Conservation (phyloP, 1,284 basidiomycete genomes). For the Cryptococcus neoformans region DNA sequence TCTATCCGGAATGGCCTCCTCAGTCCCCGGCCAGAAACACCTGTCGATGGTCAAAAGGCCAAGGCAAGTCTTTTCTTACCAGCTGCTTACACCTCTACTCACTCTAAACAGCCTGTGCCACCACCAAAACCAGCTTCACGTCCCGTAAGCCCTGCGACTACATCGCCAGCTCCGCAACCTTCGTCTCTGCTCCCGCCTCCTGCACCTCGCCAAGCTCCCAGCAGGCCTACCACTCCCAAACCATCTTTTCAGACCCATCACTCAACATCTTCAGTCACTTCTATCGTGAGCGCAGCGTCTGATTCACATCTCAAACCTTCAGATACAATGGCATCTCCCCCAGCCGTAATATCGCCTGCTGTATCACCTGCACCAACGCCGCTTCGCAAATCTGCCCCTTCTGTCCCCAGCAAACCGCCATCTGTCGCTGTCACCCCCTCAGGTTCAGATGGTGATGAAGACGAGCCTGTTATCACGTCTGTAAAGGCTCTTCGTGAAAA, state of each 20-base stretch:
- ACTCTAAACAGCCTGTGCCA: background rate
- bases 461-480: constrained; percentile 8
- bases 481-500: constrained; percentile 26
- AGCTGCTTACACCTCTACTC: background rate
- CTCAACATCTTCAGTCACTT: background rate
- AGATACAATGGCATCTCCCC: background rate
- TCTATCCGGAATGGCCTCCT: background rate
- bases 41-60: too few species aligned
- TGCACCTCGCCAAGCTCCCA: background rate
- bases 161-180: background rate
- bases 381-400: constrained; percentile 4
- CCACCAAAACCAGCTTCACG: constrained; percentile 8
- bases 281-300: background rate
- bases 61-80: background rate
- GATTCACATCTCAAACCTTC: background rate
- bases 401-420: constrained; percentile 9
- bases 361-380: background rate
- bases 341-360: background rate
- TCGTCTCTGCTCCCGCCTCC: background rate
- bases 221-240: constrained; percentile 9
- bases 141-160: constrained; percentile 3
- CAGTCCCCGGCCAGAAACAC: background rate
- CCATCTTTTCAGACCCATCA: constrained; percentile 4
- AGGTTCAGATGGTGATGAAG: constrained; percentile 3
- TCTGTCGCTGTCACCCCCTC: constrained; percentile 8